phyloP scores from a whole-genome alignment of 371 early-diverging fungal genomes.

The Chytridiales sp. region DNA sequence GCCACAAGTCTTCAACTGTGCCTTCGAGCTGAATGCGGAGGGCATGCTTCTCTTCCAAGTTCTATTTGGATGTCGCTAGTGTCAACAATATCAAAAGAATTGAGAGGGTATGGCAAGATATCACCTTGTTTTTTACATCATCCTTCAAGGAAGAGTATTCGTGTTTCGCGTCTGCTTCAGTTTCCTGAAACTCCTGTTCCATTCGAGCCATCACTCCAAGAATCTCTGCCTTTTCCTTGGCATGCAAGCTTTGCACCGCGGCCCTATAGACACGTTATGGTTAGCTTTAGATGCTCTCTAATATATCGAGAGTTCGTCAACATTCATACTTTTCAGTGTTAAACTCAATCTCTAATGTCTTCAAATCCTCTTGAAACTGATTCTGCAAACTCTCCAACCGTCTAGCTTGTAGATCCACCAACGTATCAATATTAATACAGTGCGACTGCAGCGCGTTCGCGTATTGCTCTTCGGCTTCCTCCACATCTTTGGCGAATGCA shows the following conservation, averaged over 20 bases:
- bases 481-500: constrained; percentile 37
- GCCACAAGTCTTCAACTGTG: constrained; percentile 57
- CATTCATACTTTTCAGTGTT: constrained; percentile 40
- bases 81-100: background rate
- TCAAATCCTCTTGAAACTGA: constrained; percentile 46
- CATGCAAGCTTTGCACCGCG: constrained; percentile 41
- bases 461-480: constrained; percentile 56
- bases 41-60: constrained; percentile 61
- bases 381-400: constrained; percentile 41
- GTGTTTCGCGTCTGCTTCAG: constrained; percentile 58
- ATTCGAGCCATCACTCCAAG: constrained; percentile 51
- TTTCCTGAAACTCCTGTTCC: constrained; percentile 53
- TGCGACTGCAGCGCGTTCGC: constrained; percentile 48
- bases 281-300: background rate
- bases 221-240: constrained; percentile 47
- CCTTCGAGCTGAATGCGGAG: constrained; percentile 57
- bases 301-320: background rate
- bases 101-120: background rate
- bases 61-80: constrained; percentile 18
- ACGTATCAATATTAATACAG: constrained; percentile 49
- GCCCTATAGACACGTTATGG: constrained; percentile 22
- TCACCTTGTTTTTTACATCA: constrained; percentile 59
- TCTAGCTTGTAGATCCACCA: constrained; percentile 49
- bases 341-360: constrained; percentile 50
- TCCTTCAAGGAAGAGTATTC: constrained; percentile 54